Conservation (phyloP, 768 basidiomycete genomes). For the Tylopilus subfusipes region DNA sequence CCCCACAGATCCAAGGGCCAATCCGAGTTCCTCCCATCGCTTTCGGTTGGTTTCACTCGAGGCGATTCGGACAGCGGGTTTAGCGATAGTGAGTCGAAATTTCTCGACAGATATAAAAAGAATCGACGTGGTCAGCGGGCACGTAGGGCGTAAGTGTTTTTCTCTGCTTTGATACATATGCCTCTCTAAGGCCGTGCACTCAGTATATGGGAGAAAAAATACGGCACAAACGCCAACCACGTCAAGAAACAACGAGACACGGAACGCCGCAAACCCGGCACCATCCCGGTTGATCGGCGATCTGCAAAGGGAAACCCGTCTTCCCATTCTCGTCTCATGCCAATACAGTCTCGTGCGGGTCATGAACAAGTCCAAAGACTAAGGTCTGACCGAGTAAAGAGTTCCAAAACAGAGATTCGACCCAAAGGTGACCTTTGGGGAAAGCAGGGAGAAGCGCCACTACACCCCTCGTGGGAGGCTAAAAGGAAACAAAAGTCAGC, state of each 20-base stretch:
- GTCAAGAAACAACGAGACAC: constrained; percentile 53
- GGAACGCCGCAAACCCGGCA: constrained; percentile 13
- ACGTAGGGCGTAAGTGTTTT: constrained; percentile 77
- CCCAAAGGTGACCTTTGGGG: background rate
- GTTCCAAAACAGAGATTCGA: background rate
- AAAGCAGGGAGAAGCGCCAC: constrained; percentile 29
- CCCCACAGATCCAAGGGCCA: constrained; percentile 23
- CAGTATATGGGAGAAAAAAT: constrained; percentile 99
- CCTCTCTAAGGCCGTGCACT: constrained; percentile 1
- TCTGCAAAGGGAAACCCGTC: constrained; percentile 11
- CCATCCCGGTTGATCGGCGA: constrained; percentile 16
- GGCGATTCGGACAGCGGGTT: constrained; percentile 79
- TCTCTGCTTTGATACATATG: background rate
- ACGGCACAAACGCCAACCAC: constrained; percentile 87
- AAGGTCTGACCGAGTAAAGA: background rate
- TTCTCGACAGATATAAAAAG: constrained; percentile 60
- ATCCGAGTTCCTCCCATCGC: constrained; percentile 82
- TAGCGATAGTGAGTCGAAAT: constrained; percentile 58
- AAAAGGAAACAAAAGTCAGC: constrained; percentile 72
- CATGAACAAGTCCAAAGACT: background rate
- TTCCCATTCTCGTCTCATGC: background rate
- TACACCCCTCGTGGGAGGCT: constrained; percentile 98
- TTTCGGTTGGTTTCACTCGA: constrained; percentile 79
- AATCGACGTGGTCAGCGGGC: constrained; percentile 93
- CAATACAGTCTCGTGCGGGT: background rate